Evolutionary conservation across 352 stramenopile species (phyloP), one percentile per base, ranked within the genome.

Genomic region (Globisporangium sylvaticum): DNA sequence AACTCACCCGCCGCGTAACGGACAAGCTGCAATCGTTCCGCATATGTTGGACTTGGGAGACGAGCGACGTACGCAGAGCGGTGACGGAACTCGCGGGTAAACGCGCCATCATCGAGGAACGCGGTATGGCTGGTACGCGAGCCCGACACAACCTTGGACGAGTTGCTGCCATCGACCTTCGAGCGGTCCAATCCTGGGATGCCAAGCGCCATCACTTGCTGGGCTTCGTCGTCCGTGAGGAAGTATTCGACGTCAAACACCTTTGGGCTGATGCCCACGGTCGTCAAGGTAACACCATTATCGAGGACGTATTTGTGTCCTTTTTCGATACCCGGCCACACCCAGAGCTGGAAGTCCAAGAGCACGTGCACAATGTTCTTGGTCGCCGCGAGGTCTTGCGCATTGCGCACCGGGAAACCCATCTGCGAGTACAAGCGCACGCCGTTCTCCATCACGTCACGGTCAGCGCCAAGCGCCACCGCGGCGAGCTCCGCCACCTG

Each of bases 321-420:
- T 57, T 89, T 87, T 68, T 87, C 67, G 68, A 94, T 92, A 42
- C 84, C 84, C 0, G 86, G 84, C 86, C 84, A 94, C 29, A 87
- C 72, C 84, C 86, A 94, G 58, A 91, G 65, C 72, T 95, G 85
- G 71, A 91, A 93, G 60, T 95, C 87, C 55, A 95, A 64, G 66
- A 95, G 58, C 29, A 95, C 73, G 58, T 95, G 85, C 31, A 91
- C 84, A 9, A 90, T 84, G 53, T 84, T 79, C 46, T 80, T 79
- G n/a, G 80, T 70, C 10, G 73, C 67, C 12, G 56, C 69, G 37
- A 92, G 69, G 6, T 90, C 84, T 14, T 77, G 37, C 0, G 64
- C 66, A 29, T 76, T 84, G 44, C 78, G 80, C 53, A 94, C 80
- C 0, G 87, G 69, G 25, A 76, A 72, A 0, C 85, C 87, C 74